Evolutionary conservation across 306 rosid species (phyloP), one percentile per base, ranked within the genome.

Genomic region (Morella rubra): DNA sequence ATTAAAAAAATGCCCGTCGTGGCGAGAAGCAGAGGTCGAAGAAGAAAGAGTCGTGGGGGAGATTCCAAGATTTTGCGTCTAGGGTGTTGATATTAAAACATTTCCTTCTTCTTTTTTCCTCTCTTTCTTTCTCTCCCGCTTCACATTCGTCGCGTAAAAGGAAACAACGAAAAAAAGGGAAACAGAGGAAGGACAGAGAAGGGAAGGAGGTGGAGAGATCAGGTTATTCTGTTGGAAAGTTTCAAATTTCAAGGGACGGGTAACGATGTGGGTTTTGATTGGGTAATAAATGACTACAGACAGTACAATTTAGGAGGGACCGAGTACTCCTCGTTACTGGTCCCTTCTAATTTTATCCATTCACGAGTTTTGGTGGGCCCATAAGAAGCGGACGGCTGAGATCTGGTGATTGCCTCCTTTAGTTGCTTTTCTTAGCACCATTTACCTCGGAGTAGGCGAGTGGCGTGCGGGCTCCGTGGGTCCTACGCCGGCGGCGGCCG

Each of bases 201-300:
- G 67, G 51, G 69, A 7, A 51, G 45, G 42, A 69, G 55, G 45
- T 60, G 41, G 40, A 12, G 45, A 41, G 66, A 45, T 74, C 86
- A 59, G 88, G 82, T 82, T 79, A 84, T 91, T 89, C 89, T 51
- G 93, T 85, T 56, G 60, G 77, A 53, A 81, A 42, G 81, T 50
- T 66, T 83, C 42, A 78, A 54, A 86, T 47, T 8, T 32, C 4
- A 4, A 41, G 44, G 65, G 77, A 79, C 87, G 90, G 56, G 41
- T 40, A 6, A 47, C 40, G 20, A 53, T 22, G 16, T 49, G 55
- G 71, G 45, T 8, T 15, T 52, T 65, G 11, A 76, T 84, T 50
- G 72, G 77, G 77, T 76, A 82, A 55, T 55, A 37, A 1, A 41
- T 2, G 18, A 76, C 11, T 69, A 0, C 2, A 60, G 46, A 51